Evolutionary conservation across 495 filamentous ascomycete genomes (phyloP).

Genomic region (Podospora pseudoanserina): DNA sequence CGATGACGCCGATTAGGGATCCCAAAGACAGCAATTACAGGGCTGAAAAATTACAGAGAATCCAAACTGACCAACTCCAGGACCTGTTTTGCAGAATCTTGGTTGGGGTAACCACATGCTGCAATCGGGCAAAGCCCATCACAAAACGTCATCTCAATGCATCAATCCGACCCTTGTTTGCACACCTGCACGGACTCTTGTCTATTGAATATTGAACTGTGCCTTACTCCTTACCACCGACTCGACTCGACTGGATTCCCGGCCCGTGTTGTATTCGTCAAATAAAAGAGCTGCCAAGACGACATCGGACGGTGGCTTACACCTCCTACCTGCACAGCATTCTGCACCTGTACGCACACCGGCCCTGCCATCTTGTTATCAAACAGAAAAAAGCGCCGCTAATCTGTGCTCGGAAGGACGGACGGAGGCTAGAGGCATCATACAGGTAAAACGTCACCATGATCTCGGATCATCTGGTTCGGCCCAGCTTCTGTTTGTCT

Average conservation of each 20-base stretch:
- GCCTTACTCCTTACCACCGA: neutral
- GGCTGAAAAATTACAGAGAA: neutral
- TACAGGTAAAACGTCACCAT: slow-evolving; percentile 5
- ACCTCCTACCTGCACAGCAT: neutral
- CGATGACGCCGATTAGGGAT: neutral
- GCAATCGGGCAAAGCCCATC: neutral
- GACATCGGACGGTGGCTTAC: neutral
- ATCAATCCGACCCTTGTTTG: neutral
- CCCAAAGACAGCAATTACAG: neutral
- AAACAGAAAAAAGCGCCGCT: neutral
- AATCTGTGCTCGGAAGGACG: neutral
- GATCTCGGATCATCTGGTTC: neutral
- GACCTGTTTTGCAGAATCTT: neutral
- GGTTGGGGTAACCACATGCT: neutral
- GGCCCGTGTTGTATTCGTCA: neutral
- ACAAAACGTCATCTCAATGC: neutral
- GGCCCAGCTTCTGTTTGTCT: neutral
- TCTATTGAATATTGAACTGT: neutral
- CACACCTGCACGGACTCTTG: neutral
- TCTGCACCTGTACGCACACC: neutral
- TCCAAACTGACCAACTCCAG: slow-evolving; percentile 1
- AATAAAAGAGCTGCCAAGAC: neutral
- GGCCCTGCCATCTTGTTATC: neutral
- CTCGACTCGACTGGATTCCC: neutral
- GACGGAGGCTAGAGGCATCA: neutral